A percentile compares a stretch with the other conserved stretches of the same genome.
These are phyloP conservation scores for Botrytis aclada DNA, from an alignment of 2,329 filamentous ascomycete genomes.

Conservation along the genomic window DNA sequence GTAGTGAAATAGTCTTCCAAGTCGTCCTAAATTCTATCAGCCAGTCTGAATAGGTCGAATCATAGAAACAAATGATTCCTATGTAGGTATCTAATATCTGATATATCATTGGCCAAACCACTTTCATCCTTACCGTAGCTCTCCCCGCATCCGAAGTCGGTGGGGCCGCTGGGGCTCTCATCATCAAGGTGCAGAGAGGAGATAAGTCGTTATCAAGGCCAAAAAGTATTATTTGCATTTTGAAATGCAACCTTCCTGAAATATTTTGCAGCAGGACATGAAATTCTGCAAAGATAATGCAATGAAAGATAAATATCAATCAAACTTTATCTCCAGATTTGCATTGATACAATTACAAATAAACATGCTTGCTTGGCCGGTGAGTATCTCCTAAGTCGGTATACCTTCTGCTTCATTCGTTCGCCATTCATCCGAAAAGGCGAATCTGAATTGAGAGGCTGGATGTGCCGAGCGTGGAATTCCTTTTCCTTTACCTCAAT, in stretches of 20 bases:
- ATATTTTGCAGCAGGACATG: neutral
- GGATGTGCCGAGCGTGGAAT: slow-evolving; percentile 14
- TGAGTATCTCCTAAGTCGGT: neutral
- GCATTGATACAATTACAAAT: neutral
- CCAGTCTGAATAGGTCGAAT: neutral
- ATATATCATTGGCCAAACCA: neutral
- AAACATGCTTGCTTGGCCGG: neutral
- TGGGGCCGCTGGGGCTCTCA: slow-evolving; percentile 1
- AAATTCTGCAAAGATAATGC: neutral
- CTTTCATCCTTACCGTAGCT: neutral
- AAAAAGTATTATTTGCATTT: neutral
- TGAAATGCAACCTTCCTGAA: neutral
- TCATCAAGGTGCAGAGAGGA: neutral
- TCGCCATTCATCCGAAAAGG: slow-evolving; percentile 20
- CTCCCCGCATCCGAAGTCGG: slow-evolving; percentile 12
- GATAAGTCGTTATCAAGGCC: neutral
- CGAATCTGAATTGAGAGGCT: slow-evolving; percentile 8
- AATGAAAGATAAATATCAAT: neutral
- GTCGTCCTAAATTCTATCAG: too few relatives aligned
- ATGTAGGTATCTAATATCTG: neutral
- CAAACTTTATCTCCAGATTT: neutral
- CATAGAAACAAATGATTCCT: neutral
- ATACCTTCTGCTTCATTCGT: slow-evolving; percentile 11
- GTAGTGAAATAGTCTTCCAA: neutral
- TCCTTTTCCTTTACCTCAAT: neutral